phyloP scores from a whole-genome alignment of 192 early-diverging fungal species.

The Lobulomyces angularis region DNA sequence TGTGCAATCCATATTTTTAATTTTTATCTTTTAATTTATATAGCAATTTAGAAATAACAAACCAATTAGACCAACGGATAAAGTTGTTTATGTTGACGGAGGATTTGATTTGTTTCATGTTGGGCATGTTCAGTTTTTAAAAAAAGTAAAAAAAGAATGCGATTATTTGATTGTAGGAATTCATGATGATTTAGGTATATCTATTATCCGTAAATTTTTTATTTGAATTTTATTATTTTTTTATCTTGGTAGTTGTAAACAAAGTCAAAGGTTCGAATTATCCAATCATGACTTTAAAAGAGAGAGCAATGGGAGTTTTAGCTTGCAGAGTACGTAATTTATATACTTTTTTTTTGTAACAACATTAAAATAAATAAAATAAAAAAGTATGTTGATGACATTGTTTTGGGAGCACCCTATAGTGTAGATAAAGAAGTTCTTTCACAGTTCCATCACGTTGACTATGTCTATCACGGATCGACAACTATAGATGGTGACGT shows the following conservation, averaged over 20 bases:
- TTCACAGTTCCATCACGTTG: slow-evolving; percentile 72
- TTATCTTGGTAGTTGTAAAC: slow-evolving; percentile 54
- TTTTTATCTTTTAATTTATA: too few relatives aligned
- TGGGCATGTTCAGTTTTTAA: slow-evolving; percentile 90
- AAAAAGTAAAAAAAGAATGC: slow-evolving; percentile 68
- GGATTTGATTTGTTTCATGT: slow-evolving; percentile 92
- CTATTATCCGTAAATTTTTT: neutral
- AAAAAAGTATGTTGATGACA: slow-evolving; percentile 76
- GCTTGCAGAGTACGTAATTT: slow-evolving; percentile 63
- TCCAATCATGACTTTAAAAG: slow-evolving; percentile 91
- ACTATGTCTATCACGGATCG: slow-evolving; percentile 66
- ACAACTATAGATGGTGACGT: slow-evolving; percentile 52
- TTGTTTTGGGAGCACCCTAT: slow-evolving; percentile 84
- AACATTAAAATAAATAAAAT: neutral
- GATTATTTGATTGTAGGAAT: slow-evolving; percentile 88
- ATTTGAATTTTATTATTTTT: neutral
- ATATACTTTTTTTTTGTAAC: too few relatives aligned
- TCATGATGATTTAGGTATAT: slow-evolving; percentile 61
- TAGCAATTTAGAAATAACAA: slow-evolving; percentile 77
- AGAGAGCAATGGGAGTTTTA: slow-evolving; percentile 83
- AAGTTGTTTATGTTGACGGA: slow-evolving; percentile 88
- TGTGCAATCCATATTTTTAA: too few relatives aligned
- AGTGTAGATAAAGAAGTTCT: slow-evolving; percentile 78
- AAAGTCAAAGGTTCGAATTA: slow-evolving; percentile 74
- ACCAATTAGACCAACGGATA: slow-evolving; percentile 63